Base-by-base conservation (phyloP, 306 rosid species). In the Cyamopsis tetragonoloba region DNA sequence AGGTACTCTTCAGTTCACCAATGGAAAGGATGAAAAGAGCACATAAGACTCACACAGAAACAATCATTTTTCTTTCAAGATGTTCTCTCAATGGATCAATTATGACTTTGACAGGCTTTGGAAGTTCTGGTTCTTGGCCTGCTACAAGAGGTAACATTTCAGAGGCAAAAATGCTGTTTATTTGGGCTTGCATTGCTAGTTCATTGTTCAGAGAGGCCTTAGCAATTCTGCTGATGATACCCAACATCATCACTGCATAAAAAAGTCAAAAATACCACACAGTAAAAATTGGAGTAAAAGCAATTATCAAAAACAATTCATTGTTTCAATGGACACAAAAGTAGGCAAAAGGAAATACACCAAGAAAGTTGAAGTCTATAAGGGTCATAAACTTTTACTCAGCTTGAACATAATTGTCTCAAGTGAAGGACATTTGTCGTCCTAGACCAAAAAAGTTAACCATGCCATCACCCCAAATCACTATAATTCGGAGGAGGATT, bases 161-260 rank as follows among this genome's bases (percentile, higher is more conserved):
- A 4, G 71, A 70, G 7, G 62, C 54, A 18, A 62, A 44, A 31
- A 14, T 57, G 56, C 60, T 70, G 27, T 74, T 80, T 6, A 69
- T 11, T n/a, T 73, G 79, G 23, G 48, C 50, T 44, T 81, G 63
- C 56, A 81, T 83, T 10, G 84, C 81, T 47, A 74, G 44, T 55
- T 86, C 85, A 77, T 83, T 81, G 26, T 76, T 84, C 50, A 83
- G 56, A 38, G 86, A 79, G 70, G 80, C 83, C 76, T 75, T 83
- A 6, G 87, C 87, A 50, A 85, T 80, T 81, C 64, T 85, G 57
- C 85, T 75, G 34, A 85, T 70, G 60, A 69, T 83, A 74, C 62
- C 30, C 50, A 72, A 48, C 32, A 80, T 34, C 67, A 78, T 38
- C 73, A 76, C 91, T 83, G 81, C 58, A 68, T 31, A 61, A 34